Evolutionary conservation across 371 early-diverging fungal genomes (phyloP).

Genomic region (Massospora cicadina): DNA sequence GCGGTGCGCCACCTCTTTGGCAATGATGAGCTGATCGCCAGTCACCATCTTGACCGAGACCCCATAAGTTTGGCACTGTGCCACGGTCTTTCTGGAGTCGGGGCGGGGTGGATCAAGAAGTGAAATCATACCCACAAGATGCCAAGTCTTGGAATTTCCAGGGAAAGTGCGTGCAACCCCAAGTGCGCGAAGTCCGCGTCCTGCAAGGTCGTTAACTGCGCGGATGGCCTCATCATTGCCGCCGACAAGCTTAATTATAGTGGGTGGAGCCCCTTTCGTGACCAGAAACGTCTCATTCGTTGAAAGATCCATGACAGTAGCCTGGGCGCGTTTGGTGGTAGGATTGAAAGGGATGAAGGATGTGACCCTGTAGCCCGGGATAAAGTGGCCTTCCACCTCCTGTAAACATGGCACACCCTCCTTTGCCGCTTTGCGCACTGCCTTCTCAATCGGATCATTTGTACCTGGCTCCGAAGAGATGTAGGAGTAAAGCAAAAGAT

Average conservation of each 20-base stretch:
- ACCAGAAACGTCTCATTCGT: slow-evolving; percentile 53
- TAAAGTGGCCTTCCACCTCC: slow-evolving; percentile 29
- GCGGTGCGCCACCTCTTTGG: slow-evolving; percentile 71
- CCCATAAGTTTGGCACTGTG: slow-evolving; percentile 45
- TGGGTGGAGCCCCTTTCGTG: slow-evolving; percentile 91
- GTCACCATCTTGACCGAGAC: slow-evolving; percentile 81
- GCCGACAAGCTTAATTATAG: slow-evolving; percentile 61
- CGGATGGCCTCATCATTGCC: slow-evolving; percentile 54
- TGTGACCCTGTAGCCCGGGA: slow-evolving; percentile 71
- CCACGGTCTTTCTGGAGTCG: slow-evolving; percentile 39
- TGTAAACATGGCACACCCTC: slow-evolving; percentile 46
- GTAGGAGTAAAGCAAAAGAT: slow-evolving; percentile 67
- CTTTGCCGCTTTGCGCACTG: slow-evolving; percentile 66
- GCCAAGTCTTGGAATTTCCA: slow-evolving; percentile 40
- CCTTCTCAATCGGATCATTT: slow-evolving; percentile 78
- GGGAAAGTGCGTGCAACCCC: slow-evolving; percentile 68
- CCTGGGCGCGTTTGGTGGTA: slow-evolving; percentile 72
- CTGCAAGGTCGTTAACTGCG: slow-evolving; percentile 68
- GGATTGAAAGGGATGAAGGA: slow-evolving; percentile 87
- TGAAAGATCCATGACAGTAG: slow-evolving; percentile 48
- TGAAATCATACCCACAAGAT: slow-evolving; percentile 52
- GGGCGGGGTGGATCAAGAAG: slow-evolving; percentile 80
- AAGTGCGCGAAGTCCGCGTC: slow-evolving; percentile 73
- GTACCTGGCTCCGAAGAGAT: slow-evolving; percentile 80
- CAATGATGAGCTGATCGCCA: slow-evolving; percentile 78